These are phyloP conservation scores for Trichoderma koningii DNA, from an alignment of 2,329 filamentous ascomycete genomes.

Conservation along the genomic window DNA sequence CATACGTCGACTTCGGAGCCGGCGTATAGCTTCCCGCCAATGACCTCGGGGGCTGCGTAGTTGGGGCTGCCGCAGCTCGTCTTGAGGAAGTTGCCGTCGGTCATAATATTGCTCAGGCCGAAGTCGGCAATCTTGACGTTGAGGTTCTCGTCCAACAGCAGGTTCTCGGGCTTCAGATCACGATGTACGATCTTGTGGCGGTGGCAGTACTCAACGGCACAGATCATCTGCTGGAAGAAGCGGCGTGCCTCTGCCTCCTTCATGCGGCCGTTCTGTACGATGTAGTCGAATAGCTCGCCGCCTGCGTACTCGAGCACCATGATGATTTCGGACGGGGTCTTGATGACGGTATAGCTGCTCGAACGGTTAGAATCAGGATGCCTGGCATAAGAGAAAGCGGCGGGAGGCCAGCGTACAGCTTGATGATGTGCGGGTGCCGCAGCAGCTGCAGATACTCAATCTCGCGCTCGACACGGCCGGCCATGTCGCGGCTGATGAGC, in stretches of 20 bases:
- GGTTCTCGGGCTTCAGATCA: conserved; percentile 95
- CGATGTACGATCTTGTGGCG: conserved; percentile 98
- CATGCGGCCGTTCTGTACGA: conserved; percentile 91
- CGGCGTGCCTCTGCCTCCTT: conserved; percentile 89
- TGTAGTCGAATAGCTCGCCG: conserved; percentile 96
- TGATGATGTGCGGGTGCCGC: conserved; percentile 97
- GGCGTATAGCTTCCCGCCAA: conserved; percentile 95
- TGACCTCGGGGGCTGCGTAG: conserved; percentile 96
- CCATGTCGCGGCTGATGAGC: conserved; percentile 96
- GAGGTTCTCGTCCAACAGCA: conserved; percentile 89
- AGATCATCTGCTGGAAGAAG: conserved; percentile 99
- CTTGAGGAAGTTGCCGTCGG: conserved; percentile 97
- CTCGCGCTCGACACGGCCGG: conserved; percentile 93
- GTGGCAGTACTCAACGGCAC: conserved; percentile 98
- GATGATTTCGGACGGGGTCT: conserved; percentile 90
- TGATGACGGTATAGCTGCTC: conserved; percentile 88
- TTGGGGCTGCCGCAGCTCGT: conserved; percentile 98
- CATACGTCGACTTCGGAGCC: conserved; percentile 98
- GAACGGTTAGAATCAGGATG: background rate
- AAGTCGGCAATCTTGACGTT: conserved; percentile 99
- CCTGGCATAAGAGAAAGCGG: background rate
- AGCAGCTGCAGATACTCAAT: conserved; percentile 97
- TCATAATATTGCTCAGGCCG: conserved; percentile 99
- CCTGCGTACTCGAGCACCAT: conserved; percentile 99
- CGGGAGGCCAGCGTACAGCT: conserved; percentile 64